Percentiles rank a stretch among this genome's conserved stretches.
Evolutionary conservation across 495 filamentous ascomycete species (phyloP).

Genomic region (Hyaloscypha bicolor): DNA sequence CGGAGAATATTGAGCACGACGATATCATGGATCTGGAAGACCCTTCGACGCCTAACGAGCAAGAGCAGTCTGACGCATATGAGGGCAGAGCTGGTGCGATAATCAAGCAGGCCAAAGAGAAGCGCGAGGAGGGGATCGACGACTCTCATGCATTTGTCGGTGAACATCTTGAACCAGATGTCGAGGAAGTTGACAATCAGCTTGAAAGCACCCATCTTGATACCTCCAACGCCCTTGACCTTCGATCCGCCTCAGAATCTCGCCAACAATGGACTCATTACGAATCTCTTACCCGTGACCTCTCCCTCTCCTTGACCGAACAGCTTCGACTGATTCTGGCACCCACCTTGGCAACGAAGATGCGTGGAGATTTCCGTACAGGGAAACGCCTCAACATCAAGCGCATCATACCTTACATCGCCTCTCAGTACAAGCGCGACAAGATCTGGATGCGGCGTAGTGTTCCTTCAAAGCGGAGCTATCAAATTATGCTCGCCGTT

Average conservation of each 20-base stretch:
- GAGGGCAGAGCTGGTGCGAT: constrained; percentile 41
- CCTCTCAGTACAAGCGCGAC: constrained; percentile 94
- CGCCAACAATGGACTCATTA: constrained; percentile 83
- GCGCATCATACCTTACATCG: constrained; percentile 98
- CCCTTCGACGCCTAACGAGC: constrained; percentile 28
- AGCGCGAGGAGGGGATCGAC: constrained; percentile 31
- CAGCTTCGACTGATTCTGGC: constrained; percentile 94
- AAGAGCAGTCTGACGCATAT: constrained; percentile 32
- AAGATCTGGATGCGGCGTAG: constrained; percentile 99
- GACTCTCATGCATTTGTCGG: constrained; percentile 27
- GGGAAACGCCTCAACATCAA: constrained; percentile 99
- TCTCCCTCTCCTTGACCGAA: constrained; percentile 85
- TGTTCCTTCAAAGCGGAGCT: constrained; percentile 87
- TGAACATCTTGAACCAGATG: constrained; percentile 52
- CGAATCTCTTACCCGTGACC: constrained; percentile 77
- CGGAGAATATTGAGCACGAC: constrained; percentile 51
- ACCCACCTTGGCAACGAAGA: constrained; percentile 92
- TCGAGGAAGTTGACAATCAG: constrained; percentile 72
- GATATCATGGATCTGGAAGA: constrained; percentile 47
- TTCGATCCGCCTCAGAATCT: constrained; percentile 55
- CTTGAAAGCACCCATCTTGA: constrained; percentile 73
- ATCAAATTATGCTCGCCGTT: constrained; percentile 96
- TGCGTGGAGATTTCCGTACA: constrained; percentile 95
- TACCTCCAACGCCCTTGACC: constrained; percentile 40
- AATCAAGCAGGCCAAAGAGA: constrained; percentile 39